Percentiles rank a stretch among this genome's conserved stretches.
These are phyloP conservation scores for Magnaporthales sp. DNA, from an alignment of 2,329 filamentous ascomycete genomes.

Conservation along the genomic window DNA sequence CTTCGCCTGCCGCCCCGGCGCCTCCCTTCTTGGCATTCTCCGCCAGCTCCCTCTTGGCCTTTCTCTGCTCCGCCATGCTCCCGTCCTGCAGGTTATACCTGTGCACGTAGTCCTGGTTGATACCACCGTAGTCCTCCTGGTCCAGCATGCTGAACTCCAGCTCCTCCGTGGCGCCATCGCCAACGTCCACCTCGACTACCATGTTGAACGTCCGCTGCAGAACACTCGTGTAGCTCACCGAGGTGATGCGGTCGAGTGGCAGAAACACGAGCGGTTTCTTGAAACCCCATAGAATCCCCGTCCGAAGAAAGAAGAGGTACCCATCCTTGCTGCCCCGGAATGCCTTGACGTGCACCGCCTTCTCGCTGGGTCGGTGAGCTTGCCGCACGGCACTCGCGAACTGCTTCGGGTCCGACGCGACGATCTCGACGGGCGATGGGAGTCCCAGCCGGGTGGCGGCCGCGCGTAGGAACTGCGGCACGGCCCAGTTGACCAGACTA, in stretches of 20 bases:
- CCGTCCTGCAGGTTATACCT: conserved; percentile 54
- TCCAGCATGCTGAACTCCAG: conserved; percentile 63
- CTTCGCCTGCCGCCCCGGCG: conserved; percentile 27
- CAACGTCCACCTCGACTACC: conserved; percentile 49
- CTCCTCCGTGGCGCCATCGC: conserved; percentile 45
- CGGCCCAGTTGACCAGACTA: conserved; percentile 52
- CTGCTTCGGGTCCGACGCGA: conserved; percentile 42
- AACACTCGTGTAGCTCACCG: conserved; percentile 59
- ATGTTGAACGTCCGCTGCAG: conserved; percentile 63
- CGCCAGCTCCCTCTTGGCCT: conserved; percentile 53
- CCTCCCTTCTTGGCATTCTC: conserved; percentile 45
- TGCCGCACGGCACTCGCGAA: conserved; percentile 51
- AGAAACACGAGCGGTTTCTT: conserved; percentile 62
- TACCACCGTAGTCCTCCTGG: conserved; percentile 57
- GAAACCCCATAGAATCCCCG: conserved; percentile 61
- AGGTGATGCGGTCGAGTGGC: conserved; percentile 49
- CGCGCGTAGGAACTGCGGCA: conserved; percentile 39
- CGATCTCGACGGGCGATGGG: conserved; percentile 35
- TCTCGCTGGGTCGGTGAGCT: conserved; percentile 50
- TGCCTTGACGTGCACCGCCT: conserved; percentile 56
- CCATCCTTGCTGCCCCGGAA: conserved; percentile 63
- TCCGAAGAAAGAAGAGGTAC: conserved; percentile 57
- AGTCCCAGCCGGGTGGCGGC: not conserved
- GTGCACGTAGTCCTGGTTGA: conserved; percentile 54
- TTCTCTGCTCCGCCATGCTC: conserved; percentile 60